Percentiles rank a stretch among this genome's conserved stretches.
phyloP scores from a whole-genome alignment of 2,329 filamentous ascomycete genomes.

The Beauveria sp. region DNA sequence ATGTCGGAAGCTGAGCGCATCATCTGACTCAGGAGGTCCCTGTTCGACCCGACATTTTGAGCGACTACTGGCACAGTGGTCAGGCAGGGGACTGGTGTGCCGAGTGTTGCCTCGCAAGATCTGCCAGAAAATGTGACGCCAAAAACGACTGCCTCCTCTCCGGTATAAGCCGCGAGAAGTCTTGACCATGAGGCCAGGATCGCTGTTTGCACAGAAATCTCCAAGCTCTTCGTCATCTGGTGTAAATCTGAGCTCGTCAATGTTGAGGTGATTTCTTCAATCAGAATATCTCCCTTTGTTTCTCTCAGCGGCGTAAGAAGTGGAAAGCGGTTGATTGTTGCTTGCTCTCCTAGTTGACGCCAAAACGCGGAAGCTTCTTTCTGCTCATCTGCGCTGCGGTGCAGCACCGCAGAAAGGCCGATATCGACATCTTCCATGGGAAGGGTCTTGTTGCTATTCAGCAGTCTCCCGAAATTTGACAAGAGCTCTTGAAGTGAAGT shows the following conservation, averaged over 20 bases:
- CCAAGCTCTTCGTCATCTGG: conserved; percentile 42
- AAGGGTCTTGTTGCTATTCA: neutral
- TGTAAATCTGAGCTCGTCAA: conserved; percentile 42
- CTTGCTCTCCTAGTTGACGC: conserved; percentile 43
- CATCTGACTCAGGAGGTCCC: conserved; percentile 51
- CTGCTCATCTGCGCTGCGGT: conserved; percentile 21
- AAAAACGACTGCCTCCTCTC: conserved; percentile 67
- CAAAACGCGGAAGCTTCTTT: conserved; percentile 50
- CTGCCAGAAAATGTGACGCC: conserved; percentile 75
- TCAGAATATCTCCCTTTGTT: conserved; percentile 22
- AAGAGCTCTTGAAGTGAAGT: conserved; percentile 62
- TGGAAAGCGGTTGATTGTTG: conserved; percentile 65
- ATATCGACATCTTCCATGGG: conserved; percentile 21
- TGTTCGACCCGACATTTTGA: conserved; percentile 45
- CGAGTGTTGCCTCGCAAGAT: conserved; percentile 49
- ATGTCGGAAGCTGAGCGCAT: conserved; percentile 58
- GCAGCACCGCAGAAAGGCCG: conserved; percentile 35
- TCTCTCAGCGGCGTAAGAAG: conserved; percentile 58
- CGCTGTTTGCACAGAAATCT: conserved; percentile 68
- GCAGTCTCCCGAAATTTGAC: conserved; percentile 40
- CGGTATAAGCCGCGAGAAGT: conserved; percentile 67
- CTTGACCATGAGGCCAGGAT: conserved; percentile 73
- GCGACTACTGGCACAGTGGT: conserved; percentile 69
- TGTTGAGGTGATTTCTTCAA: conserved; percentile 27
- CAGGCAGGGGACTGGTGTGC: conserved; percentile 68